Base-by-base conservation (phyloP, 202 grass and related monocot species). In the Bolboschoenoplectus hybrid region DNA sequence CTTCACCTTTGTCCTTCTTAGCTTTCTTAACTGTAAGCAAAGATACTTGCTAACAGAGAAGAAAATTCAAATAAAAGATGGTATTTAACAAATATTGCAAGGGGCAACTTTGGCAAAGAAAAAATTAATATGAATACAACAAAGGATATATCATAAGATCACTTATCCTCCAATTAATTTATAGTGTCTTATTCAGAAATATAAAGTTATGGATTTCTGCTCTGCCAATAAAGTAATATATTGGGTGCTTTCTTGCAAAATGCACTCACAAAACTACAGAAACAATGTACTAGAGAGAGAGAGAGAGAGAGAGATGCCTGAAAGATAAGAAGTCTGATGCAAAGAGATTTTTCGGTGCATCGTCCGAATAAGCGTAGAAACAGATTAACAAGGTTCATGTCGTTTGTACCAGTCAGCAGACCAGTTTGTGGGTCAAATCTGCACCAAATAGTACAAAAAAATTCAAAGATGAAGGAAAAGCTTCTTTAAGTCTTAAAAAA, bases 331-430 rank as follows among this genome's bases (percentile, higher is more conserved):
- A 97, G 95, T 55, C 90, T 93, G 82, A 97, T 89, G 72, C 92
- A 95, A 84, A 97, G 95, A 73, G 87, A 67, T 83, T 88, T 90
- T 81, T 97, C 95, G 78, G 91, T 88, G 89, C 95, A 97, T 9
- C 65, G 91, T 51, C 95, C 92, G 85, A 97, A 97, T 69, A 97
- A 67, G 64, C 95, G 87, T 61, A 97, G 95, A 85, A 97, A 97
- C 85, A 97, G 73, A 82, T 97, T 97, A 12, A 95, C 95, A 13
- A 95, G 87, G 64, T 89, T 97, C 80, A 88, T 90, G 81, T 97
- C 89, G 63, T 95, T 92, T 66, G 89, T 95, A 76, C 87, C 92
- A 34, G 88, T 93, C 84, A 97, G 79, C 11, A 95, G 55, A 89
- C 92, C 91, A 49, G 92, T 93, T 86, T 84, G 69, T 58, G 88